These are phyloP conservation scores for Tothia fuscella DNA, from an alignment of 2,329 filamentous ascomycete genomes.

Conservation along the genomic window DNA sequence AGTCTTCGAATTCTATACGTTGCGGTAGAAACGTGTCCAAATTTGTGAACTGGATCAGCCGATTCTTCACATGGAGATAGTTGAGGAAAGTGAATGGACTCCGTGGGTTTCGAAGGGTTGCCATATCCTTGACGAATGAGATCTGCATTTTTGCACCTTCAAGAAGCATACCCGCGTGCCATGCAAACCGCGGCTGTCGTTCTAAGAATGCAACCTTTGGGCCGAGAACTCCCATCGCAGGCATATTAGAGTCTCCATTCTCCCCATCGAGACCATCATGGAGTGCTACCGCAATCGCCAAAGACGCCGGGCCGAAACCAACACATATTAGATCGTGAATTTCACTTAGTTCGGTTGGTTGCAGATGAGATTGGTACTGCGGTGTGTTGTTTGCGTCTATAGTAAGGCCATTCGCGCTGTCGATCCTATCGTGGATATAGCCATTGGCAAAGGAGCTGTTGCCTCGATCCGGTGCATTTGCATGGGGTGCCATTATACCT, in stretches of 20 bases:
- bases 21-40: conserved; percentile 78
- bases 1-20: conserved; percentile 85
- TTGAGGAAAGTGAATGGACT: conserved; percentile 94
- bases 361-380: not conserved
- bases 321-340: conserved; percentile 80
- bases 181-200: conserved; percentile 70
- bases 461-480: not conserved
- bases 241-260: conserved; percentile 27
- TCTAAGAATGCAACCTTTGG: conserved; percentile 81
- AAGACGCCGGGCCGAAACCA: conserved; percentile 83
- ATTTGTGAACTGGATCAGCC: conserved; percentile 87
- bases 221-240: conserved; percentile 22
- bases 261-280: conserved; percentile 59
- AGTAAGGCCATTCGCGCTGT: too few relatives aligned
- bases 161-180: conserved; percentile 93
- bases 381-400: too few relatives aligned
- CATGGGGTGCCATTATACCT: conserved; percentile 5
- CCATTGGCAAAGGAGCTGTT: too few relatives aligned
- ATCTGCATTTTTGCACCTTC: conserved; percentile 96
- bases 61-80: conserved; percentile 69
- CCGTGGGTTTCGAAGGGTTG: conserved; percentile 73
- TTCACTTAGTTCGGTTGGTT: conserved; percentile 32
- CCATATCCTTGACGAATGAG: conserved; percentile 92
- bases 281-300: conserved; percentile 79
- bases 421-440: too few relatives aligned